These are phyloP conservation scores for Pythium plurisporium DNA, from an alignment of 352 stramenopile species.

Conservation along the genomic window DNA sequence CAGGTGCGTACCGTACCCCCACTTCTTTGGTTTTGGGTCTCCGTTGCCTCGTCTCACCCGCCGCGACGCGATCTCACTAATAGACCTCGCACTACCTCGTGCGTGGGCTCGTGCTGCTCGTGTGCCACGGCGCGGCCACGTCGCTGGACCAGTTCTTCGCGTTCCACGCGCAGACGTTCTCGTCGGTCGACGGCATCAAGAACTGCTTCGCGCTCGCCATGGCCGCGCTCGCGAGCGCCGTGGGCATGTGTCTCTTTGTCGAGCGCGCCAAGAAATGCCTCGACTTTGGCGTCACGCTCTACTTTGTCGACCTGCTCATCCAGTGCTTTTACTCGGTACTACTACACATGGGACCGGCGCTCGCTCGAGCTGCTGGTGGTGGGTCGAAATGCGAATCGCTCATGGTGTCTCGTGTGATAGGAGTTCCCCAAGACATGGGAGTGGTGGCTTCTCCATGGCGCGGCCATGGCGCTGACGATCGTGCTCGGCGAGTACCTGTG, in stretches of 20 bases:
- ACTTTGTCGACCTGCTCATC: conserved; percentile 80
- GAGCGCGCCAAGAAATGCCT: conserved; percentile 89
- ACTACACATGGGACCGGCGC: too few relatives aligned
- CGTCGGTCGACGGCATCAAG: conserved; percentile 73
- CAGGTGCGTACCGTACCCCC: conserved; percentile 41
- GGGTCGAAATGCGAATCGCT: too few relatives aligned
- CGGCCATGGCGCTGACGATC: conserved; percentile 68
- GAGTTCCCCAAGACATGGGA: conserved; percentile 84
- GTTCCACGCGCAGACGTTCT: conserved; percentile 73
- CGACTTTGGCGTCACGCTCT: conserved; percentile 88
- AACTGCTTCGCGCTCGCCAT: conserved; percentile 72
- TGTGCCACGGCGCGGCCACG: conserved; percentile 66
- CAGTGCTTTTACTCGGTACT: conserved; percentile 82
- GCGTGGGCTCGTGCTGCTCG: conserved; percentile 61
- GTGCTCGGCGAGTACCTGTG: conserved; percentile 87
- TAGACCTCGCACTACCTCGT: conserved; percentile 81
- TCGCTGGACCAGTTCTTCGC: conserved; percentile 84
- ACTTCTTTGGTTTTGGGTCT: not conserved
- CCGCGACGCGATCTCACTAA: not conserved
- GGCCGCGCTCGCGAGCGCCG: conserved; percentile 53
- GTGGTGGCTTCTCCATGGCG: conserved; percentile 81
- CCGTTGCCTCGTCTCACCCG: not conserved
- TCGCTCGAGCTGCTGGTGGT: too few relatives aligned
- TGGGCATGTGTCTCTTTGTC: conserved; percentile 76
- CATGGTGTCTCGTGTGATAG: conserved; percentile 18